A percentile compares a stretch with the other conserved stretches of the same genome.
These are phyloP conservation scores for Guyanaporus albipodus DNA, from an alignment of 768 basidiomycete species.

Conservation along the genomic window DNA sequence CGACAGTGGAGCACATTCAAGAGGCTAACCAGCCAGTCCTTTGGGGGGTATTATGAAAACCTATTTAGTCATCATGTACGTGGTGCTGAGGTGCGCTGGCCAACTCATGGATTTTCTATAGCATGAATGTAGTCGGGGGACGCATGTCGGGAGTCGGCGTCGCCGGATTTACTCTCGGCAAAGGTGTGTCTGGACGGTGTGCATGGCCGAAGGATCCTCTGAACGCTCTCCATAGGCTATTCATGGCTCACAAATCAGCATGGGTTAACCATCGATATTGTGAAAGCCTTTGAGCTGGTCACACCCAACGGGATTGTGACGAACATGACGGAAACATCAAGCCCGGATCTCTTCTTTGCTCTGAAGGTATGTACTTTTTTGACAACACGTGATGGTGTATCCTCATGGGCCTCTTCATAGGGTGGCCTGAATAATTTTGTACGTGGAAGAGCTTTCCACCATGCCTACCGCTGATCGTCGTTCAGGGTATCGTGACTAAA, in stretches of 20 bases:
- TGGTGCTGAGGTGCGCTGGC: too few species aligned
- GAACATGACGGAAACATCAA: conserved; percentile 30
- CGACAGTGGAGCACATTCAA: too few species aligned
- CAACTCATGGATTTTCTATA: too few species aligned
- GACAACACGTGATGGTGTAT: not conserved
- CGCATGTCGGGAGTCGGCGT: conserved; percentile 55
- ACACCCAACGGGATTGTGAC: conserved; percentile 40
- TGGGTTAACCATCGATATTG: conserved; percentile 55
- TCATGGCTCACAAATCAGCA: conserved; percentile 56
- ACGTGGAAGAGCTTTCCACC: not conserved
- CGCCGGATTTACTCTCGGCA: conserved; percentile 54
- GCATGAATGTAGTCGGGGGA: conserved; percentile 54
- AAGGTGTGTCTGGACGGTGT: conserved; percentile 33
- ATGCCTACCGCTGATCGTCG: not conserved
- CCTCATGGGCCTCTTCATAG: conserved; percentile 24
- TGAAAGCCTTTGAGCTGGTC: conserved; percentile 54
- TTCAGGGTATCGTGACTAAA: conserved; percentile 54
- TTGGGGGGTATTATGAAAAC: too few species aligned
- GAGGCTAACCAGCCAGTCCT: too few species aligned
- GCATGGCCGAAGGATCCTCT: not conserved
- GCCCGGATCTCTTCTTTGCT: conserved; percentile 43
- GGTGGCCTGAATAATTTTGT: conserved; percentile 65
- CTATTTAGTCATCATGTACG: too few species aligned
- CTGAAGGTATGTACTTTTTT: conserved; percentile 32
- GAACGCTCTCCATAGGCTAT: conserved; percentile 8